Conservation (phyloP, 352 stramenopile genomes). For the Phytophthora pistaciae region DNA sequence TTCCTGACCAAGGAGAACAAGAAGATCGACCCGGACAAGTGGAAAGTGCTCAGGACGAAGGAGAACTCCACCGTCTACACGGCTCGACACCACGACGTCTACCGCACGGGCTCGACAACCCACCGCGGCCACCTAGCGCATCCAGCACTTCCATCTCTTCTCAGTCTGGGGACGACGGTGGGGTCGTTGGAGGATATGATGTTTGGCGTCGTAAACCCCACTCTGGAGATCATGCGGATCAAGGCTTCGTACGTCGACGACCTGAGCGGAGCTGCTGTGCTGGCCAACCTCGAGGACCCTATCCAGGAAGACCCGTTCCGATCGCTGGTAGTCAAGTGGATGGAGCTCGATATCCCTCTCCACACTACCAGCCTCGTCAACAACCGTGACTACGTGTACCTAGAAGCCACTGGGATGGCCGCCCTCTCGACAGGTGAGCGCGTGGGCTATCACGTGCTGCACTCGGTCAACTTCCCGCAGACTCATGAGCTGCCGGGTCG, state of each 20-base stretch:
- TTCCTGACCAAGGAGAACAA: constrained; percentile 47
- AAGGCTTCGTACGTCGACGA: constrained; percentile 48
- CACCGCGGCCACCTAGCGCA: constrained; percentile 2
- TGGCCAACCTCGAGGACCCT: constrained; percentile 40
- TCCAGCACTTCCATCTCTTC: constrained; percentile 26
- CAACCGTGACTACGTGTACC: constrained; percentile 57
- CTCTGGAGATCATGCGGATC: constrained; percentile 45
- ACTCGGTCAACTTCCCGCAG: constrained; percentile 51
- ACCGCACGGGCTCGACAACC: constrained; percentile 12
- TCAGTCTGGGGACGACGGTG: constrained; percentile 34
- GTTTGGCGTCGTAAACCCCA: constrained; percentile 44
- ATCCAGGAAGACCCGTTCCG: constrained; percentile 29
- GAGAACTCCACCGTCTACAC: constrained; percentile 43
- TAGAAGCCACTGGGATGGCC: constrained; percentile 45
- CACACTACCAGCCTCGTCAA: constrained; percentile 38
- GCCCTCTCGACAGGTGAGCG: constrained; percentile 36
- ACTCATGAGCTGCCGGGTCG: constrained; percentile 33
- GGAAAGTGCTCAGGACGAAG: constrained; percentile 45
- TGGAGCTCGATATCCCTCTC: constrained; percentile 42
- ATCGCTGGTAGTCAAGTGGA: constrained; percentile 48
- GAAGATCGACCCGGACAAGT: constrained; percentile 34
- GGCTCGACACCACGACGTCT: constrained; percentile 33
- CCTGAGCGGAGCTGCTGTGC: constrained; percentile 33
- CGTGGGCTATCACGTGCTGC: constrained; percentile 49
- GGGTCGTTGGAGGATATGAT: constrained; percentile 47